A percentile compares a stretch with the other conserved stretches of the same genome.
These are phyloP conservation scores for Cynara cardunculus DNA, from an alignment of 129 eudicot species.

Conservation along the genomic window DNA sequence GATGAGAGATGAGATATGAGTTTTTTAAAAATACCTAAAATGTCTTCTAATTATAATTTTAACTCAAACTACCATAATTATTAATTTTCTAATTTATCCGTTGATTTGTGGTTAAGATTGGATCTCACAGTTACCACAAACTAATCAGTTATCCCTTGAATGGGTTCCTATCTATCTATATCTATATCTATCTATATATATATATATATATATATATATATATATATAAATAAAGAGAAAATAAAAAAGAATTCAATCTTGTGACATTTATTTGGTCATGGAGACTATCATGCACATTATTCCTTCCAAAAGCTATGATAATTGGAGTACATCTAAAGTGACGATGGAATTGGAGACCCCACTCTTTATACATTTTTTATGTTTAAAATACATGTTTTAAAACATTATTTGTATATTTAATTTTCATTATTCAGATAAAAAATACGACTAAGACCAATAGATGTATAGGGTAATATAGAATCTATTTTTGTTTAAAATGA, in stretches of 20 bases:
- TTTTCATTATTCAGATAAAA: background rate
- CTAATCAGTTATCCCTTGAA: no score
- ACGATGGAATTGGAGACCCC: background rate
- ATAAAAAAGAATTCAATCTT: background rate
- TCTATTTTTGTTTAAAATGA: background rate
- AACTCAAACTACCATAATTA: no score
- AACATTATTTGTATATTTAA: background rate
- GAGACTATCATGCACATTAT: conserved; percentile 8
- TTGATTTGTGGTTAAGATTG: no score
- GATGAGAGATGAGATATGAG: no score
- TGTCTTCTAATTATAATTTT: no score
- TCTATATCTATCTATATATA: no score
- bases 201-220: no score
- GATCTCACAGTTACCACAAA: no score
- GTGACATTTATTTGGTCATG: background rate
- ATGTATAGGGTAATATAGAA: background rate
- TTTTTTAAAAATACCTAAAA: no score
- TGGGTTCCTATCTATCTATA: no score
- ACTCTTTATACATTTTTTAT: background rate
- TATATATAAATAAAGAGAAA: background rate
- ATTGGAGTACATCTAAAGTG: conserved; percentile 8
- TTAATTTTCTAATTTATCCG: no score
- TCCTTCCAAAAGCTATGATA: conserved; percentile 10
- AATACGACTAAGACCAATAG: background rate
- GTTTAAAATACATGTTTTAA: background rate